Conservation (phyloP, 768 basidiomycete genomes). For the Strobilomyces confusus region DNA sequence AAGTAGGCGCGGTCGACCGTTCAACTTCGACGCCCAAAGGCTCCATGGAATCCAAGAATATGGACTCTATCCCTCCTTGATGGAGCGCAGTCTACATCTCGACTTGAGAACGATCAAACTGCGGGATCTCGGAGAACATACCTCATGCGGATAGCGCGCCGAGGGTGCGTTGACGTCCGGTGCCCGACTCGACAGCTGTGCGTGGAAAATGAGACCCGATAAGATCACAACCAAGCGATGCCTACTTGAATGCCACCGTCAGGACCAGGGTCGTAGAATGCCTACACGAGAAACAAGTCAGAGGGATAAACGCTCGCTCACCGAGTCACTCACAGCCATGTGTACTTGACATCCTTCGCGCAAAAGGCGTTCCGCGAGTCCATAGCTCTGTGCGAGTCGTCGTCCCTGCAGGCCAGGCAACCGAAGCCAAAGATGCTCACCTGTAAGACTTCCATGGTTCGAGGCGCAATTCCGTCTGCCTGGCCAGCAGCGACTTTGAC, state of each 20-base stretch:
- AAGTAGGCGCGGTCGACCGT: conserved; percentile 28
- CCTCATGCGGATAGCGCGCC: conserved; percentile 71
- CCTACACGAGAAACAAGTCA: conserved; percentile 36
- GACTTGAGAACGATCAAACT: not conserved
- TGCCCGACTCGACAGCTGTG: conserved; percentile 57
- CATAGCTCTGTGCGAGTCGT: conserved; percentile 56
- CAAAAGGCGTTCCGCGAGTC: conserved; percentile 59
- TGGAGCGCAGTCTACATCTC: conserved; percentile 27
- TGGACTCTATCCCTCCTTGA: conserved; percentile 23
- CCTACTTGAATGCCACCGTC: conserved; percentile 58
- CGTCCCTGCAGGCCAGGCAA: not conserved
- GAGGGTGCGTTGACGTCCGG: conserved; percentile 56
- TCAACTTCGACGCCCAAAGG: conserved; percentile 22
- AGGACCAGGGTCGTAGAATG: conserved; percentile 68
- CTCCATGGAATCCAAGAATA: not conserved
- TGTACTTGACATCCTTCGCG: conserved; percentile 62
- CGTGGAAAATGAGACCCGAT: not conserved
- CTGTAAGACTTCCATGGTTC: conserved; percentile 43
- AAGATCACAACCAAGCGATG: not conserved
- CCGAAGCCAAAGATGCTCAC: conserved; percentile 15
- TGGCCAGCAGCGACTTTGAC: conserved; percentile 21
- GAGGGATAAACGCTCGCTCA: not conserved
- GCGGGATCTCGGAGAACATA: conserved; percentile 19
- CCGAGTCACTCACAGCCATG: conserved; percentile 47
- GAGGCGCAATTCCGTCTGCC: conserved; percentile 28